Evolutionary conservation across 2,329 filamentous ascomycete genomes (phyloP), one percentile per base, ranked within the genome.

Genomic region (Diplodia sapinea): DNA sequence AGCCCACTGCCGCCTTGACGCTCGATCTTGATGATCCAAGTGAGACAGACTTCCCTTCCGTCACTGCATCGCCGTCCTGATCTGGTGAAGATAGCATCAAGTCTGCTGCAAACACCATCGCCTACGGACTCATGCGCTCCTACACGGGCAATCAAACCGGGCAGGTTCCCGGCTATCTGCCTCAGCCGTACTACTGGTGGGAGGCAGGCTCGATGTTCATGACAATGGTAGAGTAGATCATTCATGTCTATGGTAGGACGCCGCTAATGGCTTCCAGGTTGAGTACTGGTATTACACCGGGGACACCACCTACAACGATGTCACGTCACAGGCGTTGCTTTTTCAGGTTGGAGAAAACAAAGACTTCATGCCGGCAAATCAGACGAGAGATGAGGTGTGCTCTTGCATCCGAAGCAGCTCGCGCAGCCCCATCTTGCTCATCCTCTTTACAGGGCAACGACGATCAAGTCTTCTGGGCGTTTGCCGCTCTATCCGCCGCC

Each of bases 261-360:
- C 26, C 26, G 26, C 26, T 26, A 26, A 26, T 26, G 26, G 26
- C 26, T 26, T 26, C 26, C 26, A 26, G 26, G 26, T 96, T 65
- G 91, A 95, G 73, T 95, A 95, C 77, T 96, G 91, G 91, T 91
- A 89, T 75, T 92, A 92, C 76, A 94, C 91, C 0, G 89, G 88
- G 23, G 91, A 94, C 74, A 80, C 84, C 4, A 84, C 85, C 40
- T 95, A 91, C 80, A 93, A 93, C 75, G 81, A 88, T 17, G 80
- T 91, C 51, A 86, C 87, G 17, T 84, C 83, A 43, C 83, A 91
- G 70, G 76, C 75, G 26, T 59, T 78, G 51, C 71, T 75, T 23
- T 72, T 73, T 68, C 75, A 78, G 56, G 73, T 77, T 51, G 76
- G 76, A 56, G 72, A 73, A 29, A 67, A 74, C 9, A 64, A 56